phyloP scores from a whole-genome alignment of 257 asterid species.

The Linderniella brevidens region DNA sequence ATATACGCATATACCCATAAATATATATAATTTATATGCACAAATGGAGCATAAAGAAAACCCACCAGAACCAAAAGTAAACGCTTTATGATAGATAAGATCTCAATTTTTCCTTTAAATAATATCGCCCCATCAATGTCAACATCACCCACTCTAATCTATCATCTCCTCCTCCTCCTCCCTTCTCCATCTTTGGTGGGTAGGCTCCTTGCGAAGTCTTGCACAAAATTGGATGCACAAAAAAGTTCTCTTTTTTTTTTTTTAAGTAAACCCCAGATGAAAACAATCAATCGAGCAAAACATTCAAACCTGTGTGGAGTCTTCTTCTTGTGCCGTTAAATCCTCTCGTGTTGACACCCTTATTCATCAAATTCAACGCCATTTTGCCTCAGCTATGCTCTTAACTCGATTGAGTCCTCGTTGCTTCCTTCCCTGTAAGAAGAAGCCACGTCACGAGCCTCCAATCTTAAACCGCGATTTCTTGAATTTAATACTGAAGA shows the following conservation, averaged over 20 bases:
- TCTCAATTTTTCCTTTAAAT: slow-evolving; percentile 15
- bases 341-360: slow-evolving; percentile 18
- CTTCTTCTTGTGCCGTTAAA: slow-evolving; percentile 17
- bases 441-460: neutral
- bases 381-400: slow-evolving; percentile 30
- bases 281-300: slow-evolving; percentile 26
- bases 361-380: slow-evolving; percentile 13
- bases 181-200: slow-evolving; percentile 14
- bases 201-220: slow-evolving; percentile 24
- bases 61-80: slow-evolving; percentile 1
- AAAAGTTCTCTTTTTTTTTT: slow-evolving; percentile 1
- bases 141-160: slow-evolving; percentile 47
- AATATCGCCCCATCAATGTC: slow-evolving; percentile 41
- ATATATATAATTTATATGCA: neutral
- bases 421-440: slow-evolving; percentile 7
- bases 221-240: slow-evolving; percentile 30
- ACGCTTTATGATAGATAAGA: neutral
- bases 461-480: slow-evolving; percentile 7
- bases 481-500: slow-evolving; percentile 14
- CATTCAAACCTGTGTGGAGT: slow-evolving; percentile 22
- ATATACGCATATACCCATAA: neutral
- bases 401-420: slow-evolving; percentile 12
- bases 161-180: slow-evolving; percentile 11
- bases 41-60: neutral
- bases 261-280: slow-evolving; percentile 25